Base-by-base conservation (phyloP, 352 stramenopile species). In the Globisporangium canariense region DNA sequence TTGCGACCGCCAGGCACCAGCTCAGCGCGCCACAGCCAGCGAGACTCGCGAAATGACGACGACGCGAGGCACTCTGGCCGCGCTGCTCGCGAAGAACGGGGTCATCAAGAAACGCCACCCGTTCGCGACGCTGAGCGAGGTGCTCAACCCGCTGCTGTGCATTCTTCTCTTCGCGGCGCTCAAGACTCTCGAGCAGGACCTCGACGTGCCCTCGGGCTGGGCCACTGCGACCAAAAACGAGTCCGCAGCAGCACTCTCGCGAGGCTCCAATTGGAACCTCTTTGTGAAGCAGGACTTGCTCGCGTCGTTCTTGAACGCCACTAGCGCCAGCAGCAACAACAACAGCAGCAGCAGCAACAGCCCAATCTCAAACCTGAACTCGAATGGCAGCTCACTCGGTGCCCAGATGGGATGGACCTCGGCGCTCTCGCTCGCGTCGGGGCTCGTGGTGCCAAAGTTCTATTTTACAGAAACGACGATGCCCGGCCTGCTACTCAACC, bases 1-100 rank as follows among this genome's bases (percentile, higher is more conserved):
- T 40, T 40, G 34, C 34, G 34, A 40, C 3, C 34, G 34, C 7
- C 34, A 40, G 11, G 34, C 25, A 28, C 1, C 25, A 28, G 25
- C 25, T 28, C 25, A 28, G 25, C 25, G 25, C 25, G 25, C 25
- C 25, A 28, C 25, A 28, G 2, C 25, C 25, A 28, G 25, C 25
- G 34, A 40, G 34, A 40, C 34, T 40, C 34, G 34, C 34, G 34
- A 40, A 40, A 40, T 40, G 38, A 25, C 25, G 25, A 28, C 2
- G 34, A 38, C 3, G n/a, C 2, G 30, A 8, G 6, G 14, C 4
- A 64, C 70, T 52, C 46, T 84, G 28, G 63, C 68, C 28, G 78
- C 83, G 22, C 69, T 95, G 22, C 72, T 93, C 47, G 18, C 36
- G 16, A 95, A 93, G 73, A 93, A 95, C 71, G 89, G 74, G 73